Conservation (phyloP, 192 early-diverging fungal species). For the Podila epicladia region DNA sequence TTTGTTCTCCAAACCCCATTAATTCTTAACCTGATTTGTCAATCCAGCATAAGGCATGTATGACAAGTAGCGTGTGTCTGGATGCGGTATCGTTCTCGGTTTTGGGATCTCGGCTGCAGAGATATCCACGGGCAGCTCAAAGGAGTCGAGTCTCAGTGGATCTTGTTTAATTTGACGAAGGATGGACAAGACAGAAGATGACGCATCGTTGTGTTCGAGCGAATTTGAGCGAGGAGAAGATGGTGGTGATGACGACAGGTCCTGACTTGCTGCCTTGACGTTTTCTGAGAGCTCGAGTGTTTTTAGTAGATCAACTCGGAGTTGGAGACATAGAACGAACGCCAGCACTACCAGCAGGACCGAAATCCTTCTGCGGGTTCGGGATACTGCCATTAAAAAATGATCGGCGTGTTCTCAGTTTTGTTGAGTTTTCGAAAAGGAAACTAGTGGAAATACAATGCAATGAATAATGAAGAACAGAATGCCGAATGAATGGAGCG, state of each 20-base stretch:
- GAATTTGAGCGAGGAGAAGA: no score
- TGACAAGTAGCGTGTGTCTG: constrained; percentile 3
- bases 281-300: no score
- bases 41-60: constrained; percentile 16
- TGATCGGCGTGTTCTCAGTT: no score
- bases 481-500: neutral
- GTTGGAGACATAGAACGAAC: no score
- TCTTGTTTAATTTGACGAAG: neutral
- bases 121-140: neutral
- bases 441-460: neutral
- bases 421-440: no score
- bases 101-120: neutral
- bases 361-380: no score
- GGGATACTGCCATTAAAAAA: no score
- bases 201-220: neutral
- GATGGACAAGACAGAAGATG: neutral
- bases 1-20: neutral
- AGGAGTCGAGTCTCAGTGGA: neutral
- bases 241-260: no score
- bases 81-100: neutral
- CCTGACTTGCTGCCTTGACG: no score
- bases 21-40: constrained; percentile 5
- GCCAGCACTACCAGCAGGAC: no score
- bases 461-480: neutral
- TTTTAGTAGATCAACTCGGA: no score